Evolutionary conservation across 768 basidiomycete genomes (phyloP).

Genomic region (Rhodotorula paludigena): DNA sequence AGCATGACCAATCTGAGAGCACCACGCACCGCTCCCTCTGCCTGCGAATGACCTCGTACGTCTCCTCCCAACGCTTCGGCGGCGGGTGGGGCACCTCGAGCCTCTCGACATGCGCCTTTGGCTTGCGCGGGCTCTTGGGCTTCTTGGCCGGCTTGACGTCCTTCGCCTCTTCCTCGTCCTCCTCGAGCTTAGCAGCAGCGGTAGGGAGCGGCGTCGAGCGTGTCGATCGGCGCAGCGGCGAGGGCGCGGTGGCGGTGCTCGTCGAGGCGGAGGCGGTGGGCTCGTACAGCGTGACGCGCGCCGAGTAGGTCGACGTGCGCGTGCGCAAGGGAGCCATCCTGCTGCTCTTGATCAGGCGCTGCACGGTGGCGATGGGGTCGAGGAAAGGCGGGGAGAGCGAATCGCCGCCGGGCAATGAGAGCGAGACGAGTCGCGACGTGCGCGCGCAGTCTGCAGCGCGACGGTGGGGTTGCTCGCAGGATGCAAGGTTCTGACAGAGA

Average conservation of each 20-base stretch:
- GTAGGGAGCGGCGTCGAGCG: not conserved
- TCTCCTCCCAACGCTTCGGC: constrained; percentile 63
- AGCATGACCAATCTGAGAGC: no score
- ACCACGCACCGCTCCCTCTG: constrained; percentile 18
- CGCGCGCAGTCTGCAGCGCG: no score
- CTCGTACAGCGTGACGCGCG: constrained; percentile 23
- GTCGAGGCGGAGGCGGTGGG: not conserved
- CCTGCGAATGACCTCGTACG: constrained; percentile 53
- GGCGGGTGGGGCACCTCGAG: constrained; percentile 62
- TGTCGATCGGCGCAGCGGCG: not conserved
- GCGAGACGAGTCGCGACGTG: no score
- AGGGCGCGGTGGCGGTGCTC: not conserved
- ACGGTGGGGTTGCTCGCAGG: no score
- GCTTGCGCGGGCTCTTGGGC: constrained; percentile 53
- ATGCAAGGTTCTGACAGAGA: no score
- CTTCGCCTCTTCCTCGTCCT: not conserved
- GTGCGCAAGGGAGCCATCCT: constrained; percentile 18
- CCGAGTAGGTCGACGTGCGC: constrained; percentile 12
- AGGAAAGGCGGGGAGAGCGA: no score
- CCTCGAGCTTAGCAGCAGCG: not conserved
- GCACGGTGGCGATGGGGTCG: not conserved
- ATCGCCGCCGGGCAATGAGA: no score
- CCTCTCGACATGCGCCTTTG: constrained; percentile 48
- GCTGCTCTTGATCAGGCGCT: not conserved
- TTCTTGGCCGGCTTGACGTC: not conserved